Base-by-base conservation (phyloP, 208 protist species). In the Blechomonas ayalai region DNA sequence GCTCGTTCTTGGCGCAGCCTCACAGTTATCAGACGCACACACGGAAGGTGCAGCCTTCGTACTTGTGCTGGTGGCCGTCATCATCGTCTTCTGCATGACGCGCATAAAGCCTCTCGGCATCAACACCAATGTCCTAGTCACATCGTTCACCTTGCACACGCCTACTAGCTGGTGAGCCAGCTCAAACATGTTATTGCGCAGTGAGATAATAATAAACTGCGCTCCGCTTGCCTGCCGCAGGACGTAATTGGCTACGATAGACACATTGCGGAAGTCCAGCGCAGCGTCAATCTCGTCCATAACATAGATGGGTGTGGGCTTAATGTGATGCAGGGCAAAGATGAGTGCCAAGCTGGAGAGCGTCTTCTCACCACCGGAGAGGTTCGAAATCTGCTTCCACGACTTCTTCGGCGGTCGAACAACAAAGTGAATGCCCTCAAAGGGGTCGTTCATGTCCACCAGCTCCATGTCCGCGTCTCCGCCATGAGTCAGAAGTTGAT, bases 241-340 rank as follows among this genome's bases (percentile, higher is more conserved):
- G 15, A 99, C 92, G 77, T 99, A 99, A 64, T 99, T 95, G 19
- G 97, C 98, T 12, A 99, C 95, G 53, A 99, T 99, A 10, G 95
- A 98, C 4, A 96, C 89, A 64, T 99, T 99, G 24, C 94, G 83
- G 69, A 99, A 99, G 67, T 99, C 99, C 5, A 99, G 81, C 3
- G 99, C 99, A 6, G 99, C 99, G 70, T 99, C 99, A 52, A 99
- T 99, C 71, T 99, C 98, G 77, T 99, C 99, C 98, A 99, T 99
- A 31, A 99, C 95, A 75, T 99, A 99, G 27, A 99, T 91, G 1
- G 98, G 97, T n/a, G 97, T 99, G 7, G 97, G 97, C 65, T 99
- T 99, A 71, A 97, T 99, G 69, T 99, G 90, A 70, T 99, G 99
- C 12, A 99, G 88, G 15, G 99, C 97, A 74, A 99, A 99, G 25